A percentile compares a stretch with the other conserved stretches of the same genome.
These are phyloP conservation scores for Dipteronia dyeriana DNA, from an alignment of 345 rosid genomes.

Conservation along the genomic window DNA sequence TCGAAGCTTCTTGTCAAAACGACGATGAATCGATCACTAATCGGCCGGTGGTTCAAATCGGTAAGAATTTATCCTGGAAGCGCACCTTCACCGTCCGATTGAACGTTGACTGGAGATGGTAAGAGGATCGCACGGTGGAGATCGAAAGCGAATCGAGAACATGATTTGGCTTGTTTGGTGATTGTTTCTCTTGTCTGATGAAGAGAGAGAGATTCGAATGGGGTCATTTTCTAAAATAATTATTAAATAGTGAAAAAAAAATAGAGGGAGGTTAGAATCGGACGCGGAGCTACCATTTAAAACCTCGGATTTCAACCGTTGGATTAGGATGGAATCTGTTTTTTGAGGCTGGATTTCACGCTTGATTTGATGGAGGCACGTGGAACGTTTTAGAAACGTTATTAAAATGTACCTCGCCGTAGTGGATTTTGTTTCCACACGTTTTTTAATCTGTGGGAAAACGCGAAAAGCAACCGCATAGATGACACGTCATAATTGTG, in stretches of 20 bases:
- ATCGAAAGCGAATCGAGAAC: neutral
- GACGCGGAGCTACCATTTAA: neutral
- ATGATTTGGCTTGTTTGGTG: neutral
- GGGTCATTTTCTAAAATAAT: neutral
- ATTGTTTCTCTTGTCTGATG: too few relatives aligned
- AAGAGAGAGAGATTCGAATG: neutral
- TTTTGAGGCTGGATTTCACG: neutral
- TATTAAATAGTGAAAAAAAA: too few relatives aligned
- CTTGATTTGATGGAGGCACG: neutral
- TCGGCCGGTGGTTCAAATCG: conserved; percentile 2
- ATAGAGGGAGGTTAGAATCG: neutral
- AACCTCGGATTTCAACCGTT: neutral
- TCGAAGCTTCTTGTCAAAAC: neutral
- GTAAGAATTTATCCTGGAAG: neutral
- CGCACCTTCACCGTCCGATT: conserved; percentile 16
- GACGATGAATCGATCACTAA: neutral
- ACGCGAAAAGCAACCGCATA: neutral
- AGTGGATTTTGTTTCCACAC: neutral
- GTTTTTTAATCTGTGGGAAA: neutral
- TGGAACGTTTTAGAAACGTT: neutral
- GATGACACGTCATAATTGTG: neutral
- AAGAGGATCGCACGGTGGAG: conserved; percentile 15
- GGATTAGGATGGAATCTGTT: neutral
- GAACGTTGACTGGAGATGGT: conserved; percentile 11
- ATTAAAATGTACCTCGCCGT: neutral